Evolutionary conservation across 164 flowering plant species (phyloP).

Genomic region (Taxillus chinensis): DNA sequence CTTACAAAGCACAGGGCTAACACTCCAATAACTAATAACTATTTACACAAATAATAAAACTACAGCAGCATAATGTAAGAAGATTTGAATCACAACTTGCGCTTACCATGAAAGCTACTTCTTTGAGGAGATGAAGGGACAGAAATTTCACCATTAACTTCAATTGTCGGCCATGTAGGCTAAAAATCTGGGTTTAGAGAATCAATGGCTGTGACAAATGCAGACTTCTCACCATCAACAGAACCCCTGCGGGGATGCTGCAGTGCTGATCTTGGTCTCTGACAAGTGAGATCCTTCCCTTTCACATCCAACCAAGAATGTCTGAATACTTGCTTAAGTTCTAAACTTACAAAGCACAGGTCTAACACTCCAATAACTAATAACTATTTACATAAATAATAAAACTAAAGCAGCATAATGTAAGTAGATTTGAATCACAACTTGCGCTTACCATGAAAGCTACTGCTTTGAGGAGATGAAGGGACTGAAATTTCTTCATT

Average conservation of each 20-base stretch:
- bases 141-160: conserved; percentile 13
- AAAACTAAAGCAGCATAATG: not conserved
- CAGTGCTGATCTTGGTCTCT: conserved; percentile 20
- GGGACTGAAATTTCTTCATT: conserved; percentile 14
- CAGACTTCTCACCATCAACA: conserved; percentile 15
- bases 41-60: not conserved
- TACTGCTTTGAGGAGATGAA: conserved; percentile 4
- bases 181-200: conserved; percentile 1
- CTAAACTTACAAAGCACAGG: no score
- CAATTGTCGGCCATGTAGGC: conserved; percentile 9
- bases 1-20: no score
- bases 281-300: conserved; percentile 17
- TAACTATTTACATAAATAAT: not conserved
- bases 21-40: no score
- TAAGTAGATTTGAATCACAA: not conserved
- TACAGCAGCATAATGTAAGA: not conserved
- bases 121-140: conserved; percentile 7
- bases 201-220: conserved; percentile 23
- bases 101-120: conserved; percentile 13
- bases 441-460: conserved; percentile 13
- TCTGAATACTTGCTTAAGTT: no score
- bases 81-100: not conserved
- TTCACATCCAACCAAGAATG: conserved; percentile 26
- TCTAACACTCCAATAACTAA: no score
- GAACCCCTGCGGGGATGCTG: conserved; percentile 25